phyloP scores from a whole-genome alignment of 179 eudicot genomes.

The Corrigiola litoralis region DNA sequence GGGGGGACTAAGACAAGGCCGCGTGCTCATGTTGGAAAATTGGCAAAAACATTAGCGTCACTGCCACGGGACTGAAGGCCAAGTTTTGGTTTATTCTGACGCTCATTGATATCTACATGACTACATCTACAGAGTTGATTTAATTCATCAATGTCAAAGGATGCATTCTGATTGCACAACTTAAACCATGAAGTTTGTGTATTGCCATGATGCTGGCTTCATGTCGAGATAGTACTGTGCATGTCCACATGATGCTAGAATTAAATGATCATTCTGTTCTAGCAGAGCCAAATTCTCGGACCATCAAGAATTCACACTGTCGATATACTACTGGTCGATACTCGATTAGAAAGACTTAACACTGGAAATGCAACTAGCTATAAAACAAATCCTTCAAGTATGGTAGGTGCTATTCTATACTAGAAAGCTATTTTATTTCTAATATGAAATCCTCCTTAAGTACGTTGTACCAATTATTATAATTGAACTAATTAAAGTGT shows the following conservation, averaged over 20 bases:
- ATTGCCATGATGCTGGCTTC: no score
- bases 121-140: neutral
- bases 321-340: neutral
- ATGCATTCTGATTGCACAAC: neutral
- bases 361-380: no score
- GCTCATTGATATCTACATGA: neutral
- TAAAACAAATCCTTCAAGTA: no score
- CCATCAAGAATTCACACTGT: neutral
- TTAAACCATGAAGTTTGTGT: neutral
- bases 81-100: neutral
- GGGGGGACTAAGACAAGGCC: slow-evolving; percentile 28
- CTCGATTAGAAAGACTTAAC: no score
- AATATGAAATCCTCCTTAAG: no score
- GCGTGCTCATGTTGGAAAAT: slow-evolving; percentile 23
- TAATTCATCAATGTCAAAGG: neutral
- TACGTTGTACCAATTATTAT: no score
- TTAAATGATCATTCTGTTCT: neutral
- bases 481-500: no score
- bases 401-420: no score
- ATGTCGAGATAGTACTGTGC: neutral
- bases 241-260: neutral
- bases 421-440: no score
- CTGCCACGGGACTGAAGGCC: slow-evolving; percentile 3
- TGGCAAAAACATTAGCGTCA: slow-evolving; percentile 12
- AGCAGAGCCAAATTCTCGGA: neutral